Base-by-base conservation (phyloP, 345 rosid genomes). In the Boechera stricta region DNA sequence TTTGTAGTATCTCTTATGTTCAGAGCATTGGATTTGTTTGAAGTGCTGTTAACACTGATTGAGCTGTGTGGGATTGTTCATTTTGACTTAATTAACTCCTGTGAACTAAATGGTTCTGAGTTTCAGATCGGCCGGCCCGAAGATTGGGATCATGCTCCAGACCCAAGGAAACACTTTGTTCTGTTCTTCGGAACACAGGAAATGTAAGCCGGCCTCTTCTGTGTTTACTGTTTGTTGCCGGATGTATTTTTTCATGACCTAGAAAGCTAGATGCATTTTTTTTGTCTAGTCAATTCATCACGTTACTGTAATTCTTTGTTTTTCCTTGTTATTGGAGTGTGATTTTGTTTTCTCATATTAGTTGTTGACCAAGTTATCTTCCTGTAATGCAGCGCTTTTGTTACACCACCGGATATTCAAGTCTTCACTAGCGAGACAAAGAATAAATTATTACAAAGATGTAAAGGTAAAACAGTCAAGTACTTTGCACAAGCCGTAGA, bases 91-190 rank as follows among this genome's bases (percentile, higher is more conserved):
- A n/a, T 28, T 66, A 41, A 24, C 12, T 41, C 38, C 49, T 57
- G 72, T 61, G 24, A 71, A 55, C 54, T 83, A 60, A 11, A 71
- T 84, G 74, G 70, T 80, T 77, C 71, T 71, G 38, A 51, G 68
- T 85, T 86, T 84, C 95, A 94, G 98, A 84, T 94, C 41, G 69
- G 95, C 79, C 88, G 82, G 66, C 92, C 97, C 52, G 95, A 94
- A 82, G 97, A 94, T 62, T 92, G 92, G 93, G 73, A 88, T 39
- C 84, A 72, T 29, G 79, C 76, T 44, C 88, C 88, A 33, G 98
- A 94, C 75, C 92, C 94, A 39, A 92, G 85, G 83, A 94, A 90
- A 78, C 80, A 85, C 76, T 94, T 94, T 80, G 97, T 92, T 72
- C 81, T 83, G 35, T 94, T 92, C 77, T 94, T 88, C 33, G 98